These are phyloP conservation scores for Leptographium procerum DNA, from an alignment of 2,329 filamentous ascomycete species.

Conservation along the genomic window DNA sequence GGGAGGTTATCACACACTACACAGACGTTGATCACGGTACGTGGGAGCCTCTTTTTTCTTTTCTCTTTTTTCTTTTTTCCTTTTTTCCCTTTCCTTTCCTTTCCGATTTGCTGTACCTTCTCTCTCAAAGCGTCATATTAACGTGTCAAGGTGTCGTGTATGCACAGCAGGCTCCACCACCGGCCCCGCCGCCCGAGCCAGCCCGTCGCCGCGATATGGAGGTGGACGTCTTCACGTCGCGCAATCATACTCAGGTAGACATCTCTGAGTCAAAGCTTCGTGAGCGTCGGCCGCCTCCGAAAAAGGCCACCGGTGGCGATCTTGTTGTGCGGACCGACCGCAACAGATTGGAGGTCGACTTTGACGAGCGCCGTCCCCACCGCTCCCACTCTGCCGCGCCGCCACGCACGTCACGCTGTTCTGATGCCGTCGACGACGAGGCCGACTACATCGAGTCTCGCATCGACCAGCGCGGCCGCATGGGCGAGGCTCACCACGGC, in stretches of 20 bases:
- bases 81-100: neutral
- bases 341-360: slow-evolving; percentile 33
- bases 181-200: slow-evolving; percentile 33
- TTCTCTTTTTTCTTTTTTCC: neutral
- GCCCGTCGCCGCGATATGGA: slow-evolving; percentile 36
- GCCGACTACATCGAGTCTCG: slow-evolving; percentile 47
- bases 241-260: slow-evolving; percentile 45
- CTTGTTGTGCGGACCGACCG: slow-evolving; percentile 50
- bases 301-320: slow-evolving; percentile 34
- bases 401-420: slow-evolving; percentile 22
- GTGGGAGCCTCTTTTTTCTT: slow-evolving; percentile 17
- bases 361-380: slow-evolving; percentile 22
- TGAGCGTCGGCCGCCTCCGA: slow-evolving; percentile 22
- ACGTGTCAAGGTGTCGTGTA: slow-evolving; percentile 31
- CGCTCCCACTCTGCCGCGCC: slow-evolving; percentile 29
- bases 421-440: slow-evolving; percentile 50
- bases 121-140: too few relatives aligned
- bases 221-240: slow-evolving; percentile 48
- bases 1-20: slow-evolving; percentile 84
- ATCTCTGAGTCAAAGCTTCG: slow-evolving; percentile 33
- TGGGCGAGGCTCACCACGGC: slow-evolving; percentile 64
- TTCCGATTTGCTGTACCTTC: too few relatives aligned
- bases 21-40: slow-evolving; percentile 77
- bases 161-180: slow-evolving; percentile 35
- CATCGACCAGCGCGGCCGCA: slow-evolving; percentile 49